Base-by-base conservation (phyloP, 2,329 filamentous ascomycete genomes). In the Calonectria leucothoes region DNA sequence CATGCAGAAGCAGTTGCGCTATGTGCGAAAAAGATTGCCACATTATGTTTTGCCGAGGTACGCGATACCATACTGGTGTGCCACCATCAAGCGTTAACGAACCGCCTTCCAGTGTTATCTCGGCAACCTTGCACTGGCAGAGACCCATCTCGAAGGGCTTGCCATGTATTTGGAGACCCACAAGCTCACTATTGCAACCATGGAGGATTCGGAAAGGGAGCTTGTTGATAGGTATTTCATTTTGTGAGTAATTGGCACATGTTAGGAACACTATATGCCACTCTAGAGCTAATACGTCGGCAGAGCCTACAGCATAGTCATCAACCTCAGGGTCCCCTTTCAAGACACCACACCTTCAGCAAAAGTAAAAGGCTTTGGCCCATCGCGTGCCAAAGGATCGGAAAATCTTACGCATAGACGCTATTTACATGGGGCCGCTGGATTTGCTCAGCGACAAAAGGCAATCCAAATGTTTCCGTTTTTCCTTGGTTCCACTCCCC, bases 11-110 rank as follows among this genome's bases (percentile, higher is more conserved):
- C 37, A 23, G 37, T 64, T 31, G 59, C 59, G 23, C 37, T 48
- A 17, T 64, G 59, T 15, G 59, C 59, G n/a, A 64, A 64, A 37
- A 64, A 64, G 27, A 64, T 64, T 20, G 39, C 59, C 39, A 31
- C 59, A 7, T 25, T 64, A 15, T 64, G 59, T 31, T 64, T 64
- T 25, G 31, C 59, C 12, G 59, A 64, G 37, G 59, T 64, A 29
- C 10, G 14, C n/a, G n/a, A 5, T 14, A 31, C 5, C 7, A 3
- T 11, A 29, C 15, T 27, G 2, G 4, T n/a, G n/a, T n/a, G n/a
- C n/a, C n/a, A n/a, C n/a, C n/a, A n/a, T n/a, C n/a, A n/a, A n/a
- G n/a, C n/a, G n/a, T n/a, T n/a, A 14, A 20, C 17, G 11, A 12
- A 27, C 23, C 6, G 1, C 10, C 17, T 52, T 20, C 10, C 4